A percentile compares a stretch with the other conserved stretches of the same genome.
These are phyloP conservation scores for Groenewaldozyma tartarivorans DNA, from an alignment of 805 yeast species.

Conservation along the genomic window DNA sequence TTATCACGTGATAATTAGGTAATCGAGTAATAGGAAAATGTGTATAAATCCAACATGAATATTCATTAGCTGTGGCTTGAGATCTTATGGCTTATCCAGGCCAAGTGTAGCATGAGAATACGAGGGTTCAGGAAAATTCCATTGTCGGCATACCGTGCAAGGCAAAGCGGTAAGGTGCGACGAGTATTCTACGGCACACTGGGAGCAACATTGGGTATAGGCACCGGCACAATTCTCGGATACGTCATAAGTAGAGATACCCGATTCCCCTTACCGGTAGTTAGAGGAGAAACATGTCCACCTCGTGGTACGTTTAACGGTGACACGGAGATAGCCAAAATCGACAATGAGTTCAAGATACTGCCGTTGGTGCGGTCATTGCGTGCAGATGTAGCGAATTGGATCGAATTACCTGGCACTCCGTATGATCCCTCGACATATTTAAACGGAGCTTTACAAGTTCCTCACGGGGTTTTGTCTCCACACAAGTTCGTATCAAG, in stretches of 20 bases:
- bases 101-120: too few species aligned
- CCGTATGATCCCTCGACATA: constrained; percentile 24
- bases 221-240: background rate
- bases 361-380: constrained; percentile 46
- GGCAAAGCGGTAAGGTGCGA: background rate
- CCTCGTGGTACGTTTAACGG: background rate
- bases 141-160: background rate
- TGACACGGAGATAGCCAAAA: background rate
- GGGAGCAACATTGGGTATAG: background rate
- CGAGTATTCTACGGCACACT: background rate
- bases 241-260: background rate
- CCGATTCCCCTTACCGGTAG: background rate
- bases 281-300: background rate
- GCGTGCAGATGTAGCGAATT: constrained; percentile 29
- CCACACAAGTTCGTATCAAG: constrained; percentile 47
- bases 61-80: too few species aligned
- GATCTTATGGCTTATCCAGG: background rate
- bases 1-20: too few species aligned
- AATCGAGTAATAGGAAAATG: too few species aligned
- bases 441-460: constrained; percentile 45
- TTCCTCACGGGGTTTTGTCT: constrained; percentile 30
- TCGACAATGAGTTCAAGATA: constrained; percentile 6
- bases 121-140: background rate
- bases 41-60: too few species aligned
- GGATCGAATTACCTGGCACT: constrained; percentile 34